phyloP scores from a whole-genome alignment of 768 basidiomycete genomes.

The Termitomyces sp. region DNA sequence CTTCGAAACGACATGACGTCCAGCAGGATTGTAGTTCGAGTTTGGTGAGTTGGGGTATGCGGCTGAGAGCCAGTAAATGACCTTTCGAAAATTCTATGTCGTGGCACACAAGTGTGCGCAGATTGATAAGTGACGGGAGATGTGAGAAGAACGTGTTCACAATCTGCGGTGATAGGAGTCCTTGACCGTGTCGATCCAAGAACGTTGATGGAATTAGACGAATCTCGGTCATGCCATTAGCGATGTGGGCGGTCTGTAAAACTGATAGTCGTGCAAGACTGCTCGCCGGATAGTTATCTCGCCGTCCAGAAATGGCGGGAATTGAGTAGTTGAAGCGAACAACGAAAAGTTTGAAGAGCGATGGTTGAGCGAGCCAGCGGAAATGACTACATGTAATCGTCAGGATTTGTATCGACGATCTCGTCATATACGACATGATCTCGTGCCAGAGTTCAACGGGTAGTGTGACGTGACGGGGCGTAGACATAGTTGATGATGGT shows the following conservation, averaged over 20 bases:
- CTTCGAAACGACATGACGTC: conserved; percentile 5
- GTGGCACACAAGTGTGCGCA: conserved; percentile 16
- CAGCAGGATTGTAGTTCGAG: conserved; percentile 17
- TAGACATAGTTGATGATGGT: not conserved
- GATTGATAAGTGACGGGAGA: conserved; percentile 12
- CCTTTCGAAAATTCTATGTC: conserved; percentile 9
- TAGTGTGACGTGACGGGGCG: not conserved
- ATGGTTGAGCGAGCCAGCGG: conserved; percentile 16
- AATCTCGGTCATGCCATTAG: conserved; percentile 12
- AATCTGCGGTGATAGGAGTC: conserved; percentile 1
- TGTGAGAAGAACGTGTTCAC: conserved; percentile 11
- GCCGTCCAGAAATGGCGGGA: not conserved
- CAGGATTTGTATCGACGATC: conserved; percentile 7
- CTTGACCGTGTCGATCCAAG: not conserved
- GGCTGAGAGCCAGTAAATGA: conserved; percentile 8
- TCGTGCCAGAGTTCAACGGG: conserved; percentile 19
- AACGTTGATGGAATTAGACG: conserved; percentile 11
- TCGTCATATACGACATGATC: conserved; percentile 9
- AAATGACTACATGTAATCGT: conserved; percentile 12
- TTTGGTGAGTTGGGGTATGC: conserved; percentile 10
- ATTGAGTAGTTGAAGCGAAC: conserved; percentile 8
- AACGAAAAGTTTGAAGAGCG: conserved; percentile 16
- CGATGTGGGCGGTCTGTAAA: conserved; percentile 7
- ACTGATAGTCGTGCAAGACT: conserved; percentile 8
- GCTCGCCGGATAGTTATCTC: conserved; percentile 4